Conservation (phyloP, 257 asterid genomes). For the Salvia rosmarinus region DNA sequence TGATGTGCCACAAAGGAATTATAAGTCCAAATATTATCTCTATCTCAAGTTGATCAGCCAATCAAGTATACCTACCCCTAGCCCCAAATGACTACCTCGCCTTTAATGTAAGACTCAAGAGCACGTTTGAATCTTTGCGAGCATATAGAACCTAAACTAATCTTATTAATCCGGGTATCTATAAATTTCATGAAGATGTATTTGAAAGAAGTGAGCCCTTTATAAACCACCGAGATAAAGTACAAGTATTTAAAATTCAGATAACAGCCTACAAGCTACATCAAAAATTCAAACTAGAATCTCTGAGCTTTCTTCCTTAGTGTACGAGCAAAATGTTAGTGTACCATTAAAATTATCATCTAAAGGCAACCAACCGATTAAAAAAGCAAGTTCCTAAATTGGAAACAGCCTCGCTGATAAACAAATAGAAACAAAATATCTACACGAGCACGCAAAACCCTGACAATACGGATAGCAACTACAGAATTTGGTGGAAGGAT, state of each 20-base stretch:
- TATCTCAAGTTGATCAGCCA: neutral
- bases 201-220: slow-evolving; percentile 2
- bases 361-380: neutral
- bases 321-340: neutral
- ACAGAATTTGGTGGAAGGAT: neutral
- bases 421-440: neutral
- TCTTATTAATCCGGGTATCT: neutral
- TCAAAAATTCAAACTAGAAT: neutral
- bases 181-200: neutral
- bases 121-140: neutral
- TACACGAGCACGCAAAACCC: neutral
- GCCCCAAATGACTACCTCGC: slow-evolving; percentile 13
- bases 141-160: neutral
- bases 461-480: neutral
- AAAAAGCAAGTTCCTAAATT: slow-evolving; percentile 7
- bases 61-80: slow-evolving; percentile 1
- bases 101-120: neutral
- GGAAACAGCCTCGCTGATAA: neutral
- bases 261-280: neutral
- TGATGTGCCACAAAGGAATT: neutral
- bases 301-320: neutral
- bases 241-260: neutral
- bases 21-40: neutral
- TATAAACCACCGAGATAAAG: neutral
- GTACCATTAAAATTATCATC: neutral